These are phyloP conservation scores for Prototheca wickerhamii DNA, from an alignment of 163 green algal species.

Conservation along the genomic window DNA sequence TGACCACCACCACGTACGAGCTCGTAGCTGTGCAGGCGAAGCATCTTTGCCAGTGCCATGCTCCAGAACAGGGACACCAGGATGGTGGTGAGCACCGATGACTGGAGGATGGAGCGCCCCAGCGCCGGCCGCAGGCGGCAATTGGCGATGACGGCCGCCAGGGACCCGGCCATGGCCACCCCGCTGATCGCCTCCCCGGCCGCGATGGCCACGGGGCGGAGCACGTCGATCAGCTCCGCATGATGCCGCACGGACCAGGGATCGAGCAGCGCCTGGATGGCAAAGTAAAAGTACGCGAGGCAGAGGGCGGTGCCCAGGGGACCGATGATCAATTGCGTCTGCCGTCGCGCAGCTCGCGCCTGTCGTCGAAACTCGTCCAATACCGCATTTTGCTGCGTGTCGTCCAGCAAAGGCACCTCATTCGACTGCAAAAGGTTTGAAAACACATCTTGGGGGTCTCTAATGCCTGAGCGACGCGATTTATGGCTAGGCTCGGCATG, in stretches of 20 bases:
- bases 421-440: too few species aligned
- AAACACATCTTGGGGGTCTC: too few species aligned
- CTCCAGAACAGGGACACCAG: constrained; percentile 12
- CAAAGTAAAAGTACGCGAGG: constrained; percentile 11
- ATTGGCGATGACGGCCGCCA: not conserved
- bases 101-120: not conserved
- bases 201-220: not conserved
- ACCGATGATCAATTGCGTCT: constrained; percentile 5
- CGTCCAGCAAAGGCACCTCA: constrained; percentile 19
- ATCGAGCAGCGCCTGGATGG: not conserved
- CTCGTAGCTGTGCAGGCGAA: not conserved
- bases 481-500: too few species aligned
- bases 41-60: not conserved
- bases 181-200: not conserved
- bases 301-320: not conserved
- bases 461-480: too few species aligned
- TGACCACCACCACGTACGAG: too few species aligned
- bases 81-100: not conserved
- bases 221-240: not conserved
- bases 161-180: not conserved
- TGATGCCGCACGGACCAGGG: constrained; percentile 9
- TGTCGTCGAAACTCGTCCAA: constrained; percentile 10
- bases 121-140: not conserved
- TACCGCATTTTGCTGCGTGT: constrained; percentile 18
- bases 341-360: not conserved